Evolutionary conservation across 106 monocot genomes (phyloP).

Genomic region (Apostasia shenzhenica): DNA sequence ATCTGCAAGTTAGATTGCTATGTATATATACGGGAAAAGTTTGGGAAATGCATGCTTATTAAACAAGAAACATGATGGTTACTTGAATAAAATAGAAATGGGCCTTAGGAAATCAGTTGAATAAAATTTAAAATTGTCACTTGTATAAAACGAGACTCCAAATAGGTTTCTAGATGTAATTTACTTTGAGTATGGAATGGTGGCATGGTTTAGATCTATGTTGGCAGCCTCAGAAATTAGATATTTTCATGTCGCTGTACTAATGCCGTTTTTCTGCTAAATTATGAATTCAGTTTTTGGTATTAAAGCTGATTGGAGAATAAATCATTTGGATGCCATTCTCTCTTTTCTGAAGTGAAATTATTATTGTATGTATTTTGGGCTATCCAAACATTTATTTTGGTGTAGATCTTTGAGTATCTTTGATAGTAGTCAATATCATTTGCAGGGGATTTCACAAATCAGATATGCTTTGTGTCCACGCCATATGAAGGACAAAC

Average conservation of each 20-base stretch:
- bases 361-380: background rate
- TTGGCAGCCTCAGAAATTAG: background rate
- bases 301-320: background rate
- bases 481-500: conserved; percentile 62
- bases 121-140: too few relatives aligned
- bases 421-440: background rate
- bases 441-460: conserved; percentile 62
- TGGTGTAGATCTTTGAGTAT: background rate
- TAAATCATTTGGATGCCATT: background rate
- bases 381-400: background rate
- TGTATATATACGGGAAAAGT: too few relatives aligned
- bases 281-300: background rate
- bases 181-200: too few relatives aligned
- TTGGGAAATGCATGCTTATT: too few relatives aligned
- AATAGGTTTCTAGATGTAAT: too few relatives aligned
- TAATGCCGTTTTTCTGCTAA: background rate
- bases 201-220: too few relatives aligned
- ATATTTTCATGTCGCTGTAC: background rate
- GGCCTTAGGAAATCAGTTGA: background rate
- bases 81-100: too few relatives aligned
- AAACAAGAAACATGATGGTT: too few relatives aligned
- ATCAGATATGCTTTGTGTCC: conserved; percentile 72
- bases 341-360: background rate
- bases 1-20: too few relatives aligned
- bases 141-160: too few relatives aligned